Evolutionary conservation across 2,329 filamentous ascomycete genomes (phyloP), one percentile per base, ranked within the genome.

Genomic region (Talaromyces sp.): DNA sequence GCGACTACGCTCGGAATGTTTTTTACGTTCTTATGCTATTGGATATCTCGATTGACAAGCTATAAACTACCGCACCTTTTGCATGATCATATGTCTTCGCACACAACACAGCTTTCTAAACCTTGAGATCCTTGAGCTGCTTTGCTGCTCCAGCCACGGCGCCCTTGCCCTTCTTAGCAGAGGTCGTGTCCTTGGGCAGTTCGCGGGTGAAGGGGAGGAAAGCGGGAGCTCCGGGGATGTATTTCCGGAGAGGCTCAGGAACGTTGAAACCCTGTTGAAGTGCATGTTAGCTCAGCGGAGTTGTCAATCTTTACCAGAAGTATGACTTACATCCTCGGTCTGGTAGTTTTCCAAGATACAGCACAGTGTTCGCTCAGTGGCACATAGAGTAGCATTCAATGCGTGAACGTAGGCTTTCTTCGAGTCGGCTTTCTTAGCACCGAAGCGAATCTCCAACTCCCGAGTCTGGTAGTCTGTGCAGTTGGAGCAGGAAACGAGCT

Each of bases 311-410:
- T 35, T 48, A 11, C 22, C 33, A 41, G 50, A 45, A 22, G 14
- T 52, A 22, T 33, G 33, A 77, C 85, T 78, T 79, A 89, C 89
- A 70, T 94, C 90, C 73, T 93, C 88, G 0, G 89, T 95, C 82
- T 99, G 95, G 79, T 94, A 98, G 81, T 98, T 99, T 81, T 99
- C 95, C 45, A 99, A 85, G 50, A 99, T 84, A 76, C 94, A 97
- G 84, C 95, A 98, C 59, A 98, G 84, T 0, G 94, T 92, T 75
- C 94, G 87, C 75, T 96, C 93, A 1, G 94, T 97, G 19, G 94
- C 94, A 77, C 90, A 94, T 45, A 97, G 83, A 22, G 91, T 97
- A 67, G 91, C 90, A 81, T 97, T 97, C 67, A 97, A 83, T 47
- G 91, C 92, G 79, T 99, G 95, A 43, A 96, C 93, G 76, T 97